Evolutionary conservation across 108 stramenopile species (phyloP), one percentile per base, ranked within the genome.

Genomic region (Nannochloropsis gaditana): DNA sequence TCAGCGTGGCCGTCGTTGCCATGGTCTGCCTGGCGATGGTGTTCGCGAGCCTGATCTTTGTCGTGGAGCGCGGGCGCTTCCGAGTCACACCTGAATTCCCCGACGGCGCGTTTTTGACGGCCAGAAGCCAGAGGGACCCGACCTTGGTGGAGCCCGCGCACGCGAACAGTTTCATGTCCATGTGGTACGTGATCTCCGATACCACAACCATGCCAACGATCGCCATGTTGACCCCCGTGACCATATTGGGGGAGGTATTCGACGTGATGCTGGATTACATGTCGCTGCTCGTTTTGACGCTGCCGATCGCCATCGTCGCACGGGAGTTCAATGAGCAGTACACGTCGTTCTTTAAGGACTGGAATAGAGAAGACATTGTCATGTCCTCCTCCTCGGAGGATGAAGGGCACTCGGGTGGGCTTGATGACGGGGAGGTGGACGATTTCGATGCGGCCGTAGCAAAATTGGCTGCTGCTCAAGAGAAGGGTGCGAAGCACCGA

Each of bases 111-210:
- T 73, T 73, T 73, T 73, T 73, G 59, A 73, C 59, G 31, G 31
- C 31, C n/a, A 15, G 2, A 73, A n/a, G 59, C 15, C 59, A 8
- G 31, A 31, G 31, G 59, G 59, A 73, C 6, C 19, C 19, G 11
- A 73, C 59, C 19, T 73, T 73, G 59, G 59, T 73, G 59, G 59
- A 73, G 8, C 59, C 59, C 3, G 59, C 59, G 2, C 59, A 73
- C 8, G 59, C 59, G 19, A 73, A 73, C 59, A 73, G 15, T 6
- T 73, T 73, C n/a, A 73, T 73, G 59, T n/a, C 19, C n/a, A 73
- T 73, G 59, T 73, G 59, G 59, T 73, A 73, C 59, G 59, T 73
- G 19, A 73, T 73, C 59, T n/a, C 19, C n/a, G 59, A 73, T n/a
- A 73, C 59, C 3, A 73, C 59, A 6, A 15, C 59, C 59, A 73